These are phyloP conservation scores for Agarophyton chilense DNA, from an alignment of 23 red algal species.

Conservation along the genomic window DNA sequence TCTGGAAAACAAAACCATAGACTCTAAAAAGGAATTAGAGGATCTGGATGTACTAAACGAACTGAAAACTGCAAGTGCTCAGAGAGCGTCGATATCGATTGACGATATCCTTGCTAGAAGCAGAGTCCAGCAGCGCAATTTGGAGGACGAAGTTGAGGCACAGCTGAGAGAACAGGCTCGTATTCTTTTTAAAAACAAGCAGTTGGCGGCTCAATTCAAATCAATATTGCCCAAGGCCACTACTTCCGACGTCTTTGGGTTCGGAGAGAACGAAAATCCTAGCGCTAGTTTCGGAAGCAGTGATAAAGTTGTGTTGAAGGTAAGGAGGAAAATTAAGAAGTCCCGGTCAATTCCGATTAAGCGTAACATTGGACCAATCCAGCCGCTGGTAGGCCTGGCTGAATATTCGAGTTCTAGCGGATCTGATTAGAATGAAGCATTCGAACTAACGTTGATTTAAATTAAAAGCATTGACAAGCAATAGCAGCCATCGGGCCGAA, in stretches of 20 bases:
- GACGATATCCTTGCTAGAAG: constrained; percentile 37
- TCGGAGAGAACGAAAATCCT: neutral
- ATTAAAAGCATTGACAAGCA: neutral
- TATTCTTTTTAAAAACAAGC: neutral
- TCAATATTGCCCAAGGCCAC: neutral
- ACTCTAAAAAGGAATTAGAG: constrained; percentile 81
- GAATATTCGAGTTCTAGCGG: constrained; percentile 7
- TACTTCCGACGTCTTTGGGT: neutral
- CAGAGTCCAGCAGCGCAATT: neutral
- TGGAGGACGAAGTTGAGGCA: neutral
- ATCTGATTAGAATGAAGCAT: neutral
- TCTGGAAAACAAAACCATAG: constrained; percentile 83
- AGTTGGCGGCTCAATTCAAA: neutral
- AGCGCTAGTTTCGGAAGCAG: neutral
- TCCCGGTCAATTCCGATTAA: neutral
- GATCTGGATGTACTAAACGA: constrained; percentile 76
- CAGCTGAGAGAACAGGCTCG: constrained; percentile 17
- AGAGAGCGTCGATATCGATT: constrained; percentile 24
- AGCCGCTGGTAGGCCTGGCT: neutral
- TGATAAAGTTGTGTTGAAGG: neutral
- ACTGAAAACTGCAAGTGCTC: constrained; percentile 49
- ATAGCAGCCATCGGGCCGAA: neutral
- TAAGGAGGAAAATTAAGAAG: constrained; percentile 24
- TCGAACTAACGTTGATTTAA: neutral
- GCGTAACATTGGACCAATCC: neutral